Percentiles rank a stretch among this genome's conserved stretches.
Conservation (phyloP, 805 yeast genomes). For the Kluyveromyces wickerhamii region DNA sequence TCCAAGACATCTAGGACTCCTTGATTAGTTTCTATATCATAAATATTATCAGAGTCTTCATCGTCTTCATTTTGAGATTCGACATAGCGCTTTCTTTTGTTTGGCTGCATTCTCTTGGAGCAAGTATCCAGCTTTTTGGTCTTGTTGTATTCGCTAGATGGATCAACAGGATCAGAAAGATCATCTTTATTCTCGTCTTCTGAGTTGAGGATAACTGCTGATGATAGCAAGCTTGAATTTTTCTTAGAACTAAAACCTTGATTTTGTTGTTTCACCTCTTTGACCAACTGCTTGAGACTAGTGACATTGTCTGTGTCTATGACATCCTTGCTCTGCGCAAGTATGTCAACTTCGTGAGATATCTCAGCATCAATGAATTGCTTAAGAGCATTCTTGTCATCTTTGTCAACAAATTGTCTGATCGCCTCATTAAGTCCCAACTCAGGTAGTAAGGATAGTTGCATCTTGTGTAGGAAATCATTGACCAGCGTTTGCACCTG, state of each 20-base stretch:
- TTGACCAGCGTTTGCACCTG: slow-evolving; percentile 58
- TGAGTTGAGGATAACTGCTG: neutral
- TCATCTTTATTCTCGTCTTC: neutral
- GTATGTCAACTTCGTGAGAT: slow-evolving; percentile 41
- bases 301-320: slow-evolving; percentile 32
- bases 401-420: slow-evolving; percentile 66
- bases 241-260: too few relatives aligned
- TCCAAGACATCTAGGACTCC: too few relatives aligned
- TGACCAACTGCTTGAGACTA: slow-evolving; percentile 39
- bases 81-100: too few relatives aligned
- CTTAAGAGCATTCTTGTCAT: slow-evolving; percentile 65
- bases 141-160: slow-evolving; percentile 3
- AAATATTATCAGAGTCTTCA: slow-evolving; percentile 1
- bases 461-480: slow-evolving; percentile 52
- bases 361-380: slow-evolving; percentile 54
- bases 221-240: neutral
- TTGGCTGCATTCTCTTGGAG: too few relatives aligned
- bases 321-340: slow-evolving; percentile 36
- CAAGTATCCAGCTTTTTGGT: too few relatives aligned
- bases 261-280: slow-evolving; percentile 34
- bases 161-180: slow-evolving; percentile 2
- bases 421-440: slow-evolving; percentile 68
- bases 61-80: slow-evolving; percentile 9
- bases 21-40: slow-evolving; percentile 13
- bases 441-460: slow-evolving; percentile 65